Percentiles rank a stretch among this genome's conserved stretches.
These are phyloP conservation scores for Pterocarpus santalinus DNA, from an alignment of 306 rosid genomes.

Conservation along the genomic window DNA sequence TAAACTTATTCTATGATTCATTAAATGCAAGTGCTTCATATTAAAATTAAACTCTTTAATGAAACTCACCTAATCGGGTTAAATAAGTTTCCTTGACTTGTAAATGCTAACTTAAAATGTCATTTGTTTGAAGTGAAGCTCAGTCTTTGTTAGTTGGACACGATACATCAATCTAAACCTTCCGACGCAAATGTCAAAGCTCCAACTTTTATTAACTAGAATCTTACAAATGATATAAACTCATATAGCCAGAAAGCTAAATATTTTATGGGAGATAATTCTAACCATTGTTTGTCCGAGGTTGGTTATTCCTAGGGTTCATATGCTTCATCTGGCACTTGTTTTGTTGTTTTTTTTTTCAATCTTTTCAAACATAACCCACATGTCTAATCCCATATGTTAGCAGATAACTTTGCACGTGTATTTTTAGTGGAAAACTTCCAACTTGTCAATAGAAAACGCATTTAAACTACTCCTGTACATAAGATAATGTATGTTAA, in stretches of 20 bases:
- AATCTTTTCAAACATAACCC: no score
- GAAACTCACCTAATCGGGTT: background rate
- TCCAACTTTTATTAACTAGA: slow-evolving; percentile 4
- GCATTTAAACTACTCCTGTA: no score
- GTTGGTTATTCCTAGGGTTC: background rate
- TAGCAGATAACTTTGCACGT: no score
- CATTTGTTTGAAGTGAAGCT: background rate
- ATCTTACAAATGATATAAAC: background rate
- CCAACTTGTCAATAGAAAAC: no score
- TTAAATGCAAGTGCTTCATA: no score
- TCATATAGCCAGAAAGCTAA: background rate
- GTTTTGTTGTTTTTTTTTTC: no score
- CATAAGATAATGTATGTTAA: no score
- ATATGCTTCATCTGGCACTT: no score
- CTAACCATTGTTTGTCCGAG: background rate
- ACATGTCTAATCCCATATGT: no score
- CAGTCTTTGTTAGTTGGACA: background rate
- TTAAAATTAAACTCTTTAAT: no score
- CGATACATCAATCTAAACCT: background rate
- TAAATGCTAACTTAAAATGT: background rate
- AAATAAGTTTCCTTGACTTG: background rate
- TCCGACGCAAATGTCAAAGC: background rate
- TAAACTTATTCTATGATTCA: no score
- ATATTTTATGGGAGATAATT: background rate
- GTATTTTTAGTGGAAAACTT: no score